Conservation (phyloP, 768 basidiomycete species). For the Kwoniella dejecticola region DNA sequence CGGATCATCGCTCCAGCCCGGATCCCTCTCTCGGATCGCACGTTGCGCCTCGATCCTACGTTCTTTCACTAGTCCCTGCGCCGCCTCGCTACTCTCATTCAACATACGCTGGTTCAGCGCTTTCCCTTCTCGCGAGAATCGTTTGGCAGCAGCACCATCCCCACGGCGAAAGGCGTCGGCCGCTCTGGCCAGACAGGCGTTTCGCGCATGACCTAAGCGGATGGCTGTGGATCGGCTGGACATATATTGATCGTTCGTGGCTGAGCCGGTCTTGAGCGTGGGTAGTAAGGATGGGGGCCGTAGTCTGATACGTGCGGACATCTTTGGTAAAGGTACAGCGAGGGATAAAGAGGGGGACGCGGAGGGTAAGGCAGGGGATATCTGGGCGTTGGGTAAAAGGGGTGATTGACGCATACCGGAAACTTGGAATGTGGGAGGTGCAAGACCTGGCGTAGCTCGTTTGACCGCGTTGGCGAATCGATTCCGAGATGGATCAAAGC, state of each 20-base stretch:
- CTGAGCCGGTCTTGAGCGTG: conserved; percentile 80
- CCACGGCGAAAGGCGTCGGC: conserved; percentile 95
- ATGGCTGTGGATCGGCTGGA: conserved; percentile 81
- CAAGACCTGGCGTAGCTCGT: conserved; percentile 58
- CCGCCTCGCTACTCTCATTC: conserved; percentile 79
- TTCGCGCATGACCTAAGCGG: conserved; percentile 88
- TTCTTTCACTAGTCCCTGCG: conserved; percentile 79
- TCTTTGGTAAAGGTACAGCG: conserved; percentile 50
- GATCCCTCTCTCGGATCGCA: conserved; percentile 70
- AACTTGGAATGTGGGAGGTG: conserved; percentile 28
- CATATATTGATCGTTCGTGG: conserved; percentile 81
- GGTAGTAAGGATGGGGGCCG: conserved; percentile 81
- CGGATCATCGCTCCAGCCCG: conserved; percentile 68
- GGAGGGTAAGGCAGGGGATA: conserved; percentile 14
- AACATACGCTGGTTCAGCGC: conserved; percentile 91
- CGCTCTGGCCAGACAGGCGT: conserved; percentile 89
- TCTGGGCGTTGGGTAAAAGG: conserved; percentile 2
- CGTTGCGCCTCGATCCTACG: conserved; percentile 73
- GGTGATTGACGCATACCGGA: conserved; percentile 27
- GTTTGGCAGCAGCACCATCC: conserved; percentile 92
- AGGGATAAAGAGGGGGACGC: conserved; percentile 6
- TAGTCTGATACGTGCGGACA: conserved; percentile 82
- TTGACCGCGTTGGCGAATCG: conserved; percentile 90
- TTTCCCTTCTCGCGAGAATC: conserved; percentile 90
- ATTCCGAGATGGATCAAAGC: conserved; percentile 81